Evolutionary conservation across 306 rosid species (phyloP).

Genomic region (Carpinus viminea): DNA sequence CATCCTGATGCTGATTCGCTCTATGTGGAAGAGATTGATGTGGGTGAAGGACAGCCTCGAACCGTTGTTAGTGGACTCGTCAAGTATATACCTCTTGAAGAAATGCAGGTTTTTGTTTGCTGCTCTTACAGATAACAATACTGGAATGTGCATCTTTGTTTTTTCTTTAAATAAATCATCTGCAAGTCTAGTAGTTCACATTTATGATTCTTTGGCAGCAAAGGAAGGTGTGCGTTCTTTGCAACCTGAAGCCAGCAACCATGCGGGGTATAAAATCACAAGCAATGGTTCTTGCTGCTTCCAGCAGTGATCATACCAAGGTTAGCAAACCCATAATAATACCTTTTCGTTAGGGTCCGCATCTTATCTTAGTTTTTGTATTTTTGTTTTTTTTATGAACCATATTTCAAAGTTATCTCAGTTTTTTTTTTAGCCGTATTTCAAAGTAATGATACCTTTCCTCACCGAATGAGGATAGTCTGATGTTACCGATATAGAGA

Average conservation of each 20-base stretch:
- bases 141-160: conserved; percentile 7
- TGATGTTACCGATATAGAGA: background rate
- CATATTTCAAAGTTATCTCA: background rate
- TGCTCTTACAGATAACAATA: background rate
- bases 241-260: conserved; percentile 87
- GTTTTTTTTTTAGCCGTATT: conserved; percentile 5
- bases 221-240: conserved; percentile 87
- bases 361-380: conserved; percentile 3
- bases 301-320: conserved; percentile 59
- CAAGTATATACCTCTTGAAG: conserved; percentile 78
- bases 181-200: conserved; percentile 18
- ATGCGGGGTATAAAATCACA: conserved; percentile 94
- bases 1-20: conserved; percentile 96
- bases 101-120: conserved; percentile 77
- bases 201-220: conserved; percentile 51
- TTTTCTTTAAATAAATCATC: background rate
- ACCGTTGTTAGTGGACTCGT: conserved; percentile 97
- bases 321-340: conserved; percentile 38
- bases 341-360: conserved; percentile 11
- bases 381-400: background rate
- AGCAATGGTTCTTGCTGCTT: conserved; percentile 98
- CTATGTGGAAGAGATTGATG: conserved; percentile 92
- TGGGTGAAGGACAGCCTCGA: conserved; percentile 77
- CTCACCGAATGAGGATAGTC: background rate
- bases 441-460: background rate